phyloP scores from a whole-genome alignment of 2,329 filamentous ascomycete genomes.

The Fusarium solani-melongenae region DNA sequence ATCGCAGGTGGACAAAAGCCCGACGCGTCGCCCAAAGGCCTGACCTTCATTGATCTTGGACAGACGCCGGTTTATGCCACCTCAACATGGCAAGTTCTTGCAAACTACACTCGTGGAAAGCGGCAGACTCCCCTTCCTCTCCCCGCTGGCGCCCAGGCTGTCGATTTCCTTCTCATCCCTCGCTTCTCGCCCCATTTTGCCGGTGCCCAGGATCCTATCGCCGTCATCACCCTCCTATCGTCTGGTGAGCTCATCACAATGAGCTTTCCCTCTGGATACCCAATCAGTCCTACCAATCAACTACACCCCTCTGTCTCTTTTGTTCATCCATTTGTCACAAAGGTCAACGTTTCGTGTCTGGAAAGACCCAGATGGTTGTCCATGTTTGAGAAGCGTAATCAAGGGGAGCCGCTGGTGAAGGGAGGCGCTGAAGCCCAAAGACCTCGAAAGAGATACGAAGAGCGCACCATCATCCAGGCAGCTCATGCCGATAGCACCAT shows the following conservation, averaged over 20 bases:
- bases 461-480: conserved; percentile 85
- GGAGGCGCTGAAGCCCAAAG: conserved; percentile 81
- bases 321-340: conserved; percentile 88
- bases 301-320: conserved; percentile 88
- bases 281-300: conserved; percentile 92
- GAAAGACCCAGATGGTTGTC: conserved; percentile 88
- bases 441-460: conserved; percentile 80
- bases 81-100: conserved; percentile 86
- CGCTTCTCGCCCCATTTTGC: conserved; percentile 85
- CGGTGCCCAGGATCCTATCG: conserved; percentile 91
- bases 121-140: conserved; percentile 77
- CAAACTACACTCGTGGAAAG: conserved; percentile 83
- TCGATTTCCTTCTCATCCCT: conserved; percentile 86
- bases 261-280: conserved; percentile 91
- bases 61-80: conserved; percentile 91
- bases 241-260: conserved; percentile 91
- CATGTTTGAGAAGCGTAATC: conserved; percentile 84
- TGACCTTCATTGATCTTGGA: conserved; percentile 92
- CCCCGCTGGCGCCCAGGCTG: conserved; percentile 80
- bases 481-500: conserved; percentile 92
- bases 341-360: conserved; percentile 76
- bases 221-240: conserved; percentile 79
- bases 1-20: conserved; percentile 83
- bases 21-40: conserved; percentile 75
- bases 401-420: conserved; percentile 80